Conservation (phyloP, 176 grass and related monocot genomes). For the Elaeis guineensis region DNA sequence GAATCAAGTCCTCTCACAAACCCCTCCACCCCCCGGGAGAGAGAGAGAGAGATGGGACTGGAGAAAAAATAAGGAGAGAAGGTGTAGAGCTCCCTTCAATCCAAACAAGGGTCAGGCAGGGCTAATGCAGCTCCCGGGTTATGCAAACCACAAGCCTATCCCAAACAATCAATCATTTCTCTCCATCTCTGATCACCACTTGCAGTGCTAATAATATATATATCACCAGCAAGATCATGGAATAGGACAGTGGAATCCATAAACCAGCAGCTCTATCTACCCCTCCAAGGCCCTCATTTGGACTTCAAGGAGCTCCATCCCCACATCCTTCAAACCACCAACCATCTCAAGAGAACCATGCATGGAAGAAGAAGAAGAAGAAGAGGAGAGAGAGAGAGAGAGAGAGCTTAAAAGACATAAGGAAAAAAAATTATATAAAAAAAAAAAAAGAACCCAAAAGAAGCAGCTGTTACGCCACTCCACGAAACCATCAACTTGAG, state of each 20-base stretch:
- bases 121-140: constrained; percentile 36
- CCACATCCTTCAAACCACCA: not conserved
- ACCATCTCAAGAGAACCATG: no score
- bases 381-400: no score
- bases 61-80: not conserved
- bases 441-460: no score
- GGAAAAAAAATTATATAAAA: no score
- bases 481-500: no score
- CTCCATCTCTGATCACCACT: not conserved
- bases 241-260: constrained; percentile 43
- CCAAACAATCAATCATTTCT: constrained; percentile 4
- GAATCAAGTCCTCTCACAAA: no score
- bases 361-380: not conserved
- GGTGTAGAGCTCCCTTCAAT: constrained; percentile 51
- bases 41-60: not conserved
- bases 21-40: not conserved
- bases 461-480: no score
- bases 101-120: constrained; percentile 29
- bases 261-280: constrained; percentile 39
- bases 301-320: constrained; percentile 38
- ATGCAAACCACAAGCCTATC: constrained; percentile 37
- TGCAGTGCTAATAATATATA: no score
- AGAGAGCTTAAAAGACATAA: no score
- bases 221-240: not conserved
- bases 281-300: constrained; percentile 17